Base-by-base conservation (phyloP, 2,329 filamentous ascomycete species). In the Beauveria pseudobassiana region DNA sequence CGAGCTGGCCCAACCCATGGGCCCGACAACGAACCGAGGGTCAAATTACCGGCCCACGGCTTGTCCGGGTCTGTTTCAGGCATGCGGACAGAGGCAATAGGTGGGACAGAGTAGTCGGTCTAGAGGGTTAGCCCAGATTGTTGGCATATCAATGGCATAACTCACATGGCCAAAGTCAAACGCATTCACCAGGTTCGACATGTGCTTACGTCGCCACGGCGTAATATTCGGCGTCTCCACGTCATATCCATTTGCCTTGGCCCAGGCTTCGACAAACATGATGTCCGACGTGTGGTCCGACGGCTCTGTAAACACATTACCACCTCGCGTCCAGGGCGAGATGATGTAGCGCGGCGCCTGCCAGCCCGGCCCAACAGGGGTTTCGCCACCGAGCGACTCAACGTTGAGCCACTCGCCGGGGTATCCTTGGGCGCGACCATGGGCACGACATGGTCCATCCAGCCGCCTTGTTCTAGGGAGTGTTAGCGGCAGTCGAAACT, bases 231-330 rank as follows among this genome's bases (percentile, higher is more conserved):
- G 55, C 24, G 65, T 67, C n/a, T 61, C 28, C 12, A 70, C 78
- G 49, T 61, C 20, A 63, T 73, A 73, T 24, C 71, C 71, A 24
- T 68, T 68, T 8, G 67, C 70, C 7, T 64, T 50, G 14, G 65
- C 64, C 78, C 78, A 80, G 63, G 77, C 67, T 68, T 82, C 80
- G 3, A 83, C 66, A 64, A 83, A 82, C 63, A 80, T 70, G 34
- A 82, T 80, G 61, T 82, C 80, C 0, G 80, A 82, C 59, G 76
- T 81, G 68, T 83, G 81, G 64, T 83, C 81, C 5, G 77, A 74
- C 30, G 77, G 76, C 69, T 83, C 80, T 5, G 79, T 81, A 63
- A 82, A 82, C 2, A 83, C 79, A 20, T 80, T 74, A 16, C 77
- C 77, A 24, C 80, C 80, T 5, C 80, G 77, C 0, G 80, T 82